Base-by-base conservation (phyloP, 2,329 filamentous ascomycete species). In the Conoideocrella luteorostrata region DNA sequence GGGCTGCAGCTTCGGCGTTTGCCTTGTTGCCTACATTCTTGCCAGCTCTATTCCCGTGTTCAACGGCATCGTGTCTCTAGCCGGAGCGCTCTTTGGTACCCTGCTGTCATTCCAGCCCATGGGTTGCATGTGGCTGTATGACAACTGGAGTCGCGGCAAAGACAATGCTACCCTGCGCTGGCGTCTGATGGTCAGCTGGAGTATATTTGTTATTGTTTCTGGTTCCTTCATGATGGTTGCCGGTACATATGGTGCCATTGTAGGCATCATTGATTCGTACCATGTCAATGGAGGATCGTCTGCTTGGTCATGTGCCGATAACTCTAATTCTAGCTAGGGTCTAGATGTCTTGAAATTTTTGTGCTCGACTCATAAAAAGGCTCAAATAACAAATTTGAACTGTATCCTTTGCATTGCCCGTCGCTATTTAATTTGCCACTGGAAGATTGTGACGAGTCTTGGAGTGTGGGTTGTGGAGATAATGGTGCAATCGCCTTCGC, bases 281-380 rank as follows among this genome's bases (percentile, higher is more conserved):
- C 53, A 55, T n/a, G 47, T 48, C 4, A 52, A 53, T 4, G 62
- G 60, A 2, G 65, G 64, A 0, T 63, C 65, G 3, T 52, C 54
- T 1, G 65, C 65, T 0, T 71, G 65, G 59, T 66, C 67, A 2
- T 72, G 67, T 39, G 63, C 61, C 0, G 67, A 72, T 39, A 71
- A 71, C 55, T 68, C 67, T 4, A 57, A 60, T 38, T 60, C 57
- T n/a, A n/a, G n/a, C n/a, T n/a, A n/a, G n/a, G n/a, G n/a, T n/a
- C n/a, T n/a, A n/a, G n/a, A n/a, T n/a, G n/a, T n/a, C n/a, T n/a
- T n/a, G n/a, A n/a, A n/a, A n/a, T n/a, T n/a, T n/a, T n/a, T n/a
- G n/a, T n/a, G n/a, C n/a, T n/a, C n/a, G n/a, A n/a, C n/a, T n/a
- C n/a, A n/a, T n/a, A n/a, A n/a, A n/a, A n/a, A n/a, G n/a, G n/a